phyloP scores from a whole-genome alignment of 2,329 filamentous ascomycete genomes.

The Beauveria pseudobassiana region DNA sequence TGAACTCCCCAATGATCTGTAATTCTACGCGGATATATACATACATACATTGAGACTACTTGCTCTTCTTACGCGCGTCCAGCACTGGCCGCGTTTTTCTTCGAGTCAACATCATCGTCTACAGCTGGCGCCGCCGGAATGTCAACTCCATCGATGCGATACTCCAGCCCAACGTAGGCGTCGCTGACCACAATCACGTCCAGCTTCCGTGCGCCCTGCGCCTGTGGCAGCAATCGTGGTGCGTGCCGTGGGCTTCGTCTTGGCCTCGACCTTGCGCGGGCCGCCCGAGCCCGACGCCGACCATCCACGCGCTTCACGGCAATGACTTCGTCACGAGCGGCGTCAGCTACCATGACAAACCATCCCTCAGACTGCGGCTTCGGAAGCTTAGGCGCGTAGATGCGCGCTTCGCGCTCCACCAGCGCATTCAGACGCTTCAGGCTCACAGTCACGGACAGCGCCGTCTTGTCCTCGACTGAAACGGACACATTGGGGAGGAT shows the following conservation, averaged over 20 bases:
- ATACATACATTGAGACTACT: too few species aligned
- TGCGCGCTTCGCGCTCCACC: slow-evolving; percentile 58
- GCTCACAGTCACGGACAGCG: slow-evolving; percentile 53
- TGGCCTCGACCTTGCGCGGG: slow-evolving; percentile 27
- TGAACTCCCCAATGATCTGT: too few species aligned
- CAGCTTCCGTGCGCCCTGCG: slow-evolving; percentile 49
- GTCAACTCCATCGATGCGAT: slow-evolving; percentile 39
- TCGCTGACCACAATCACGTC: slow-evolving; percentile 79
- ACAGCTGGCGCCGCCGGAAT: slow-evolving; percentile 44
- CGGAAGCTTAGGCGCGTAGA: slow-evolving; percentile 84
- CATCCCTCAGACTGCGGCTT: slow-evolving; percentile 93
- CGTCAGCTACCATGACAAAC: slow-evolving; percentile 72
- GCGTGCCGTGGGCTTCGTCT: slow-evolving; percentile 43
- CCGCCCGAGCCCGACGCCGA: slow-evolving; percentile 19
- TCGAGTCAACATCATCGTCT: slow-evolving; percentile 38
- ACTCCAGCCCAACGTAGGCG: slow-evolving; percentile 71
- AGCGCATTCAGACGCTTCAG: slow-evolving; percentile 62
- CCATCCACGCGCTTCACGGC: slow-evolving; percentile 85
- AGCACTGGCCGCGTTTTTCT: slow-evolving; percentile 23
- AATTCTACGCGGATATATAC: too few species aligned
- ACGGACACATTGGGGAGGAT: slow-evolving; percentile 64
- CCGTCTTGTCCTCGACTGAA: slow-evolving; percentile 51
- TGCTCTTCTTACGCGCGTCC: slow-evolving; percentile 7
- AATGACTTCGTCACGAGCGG: slow-evolving; percentile 65
- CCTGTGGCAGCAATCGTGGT: slow-evolving; percentile 47